Evolutionary conservation across 805 yeast species (phyloP).

Genomic region (Candida andamanensis): DNA sequence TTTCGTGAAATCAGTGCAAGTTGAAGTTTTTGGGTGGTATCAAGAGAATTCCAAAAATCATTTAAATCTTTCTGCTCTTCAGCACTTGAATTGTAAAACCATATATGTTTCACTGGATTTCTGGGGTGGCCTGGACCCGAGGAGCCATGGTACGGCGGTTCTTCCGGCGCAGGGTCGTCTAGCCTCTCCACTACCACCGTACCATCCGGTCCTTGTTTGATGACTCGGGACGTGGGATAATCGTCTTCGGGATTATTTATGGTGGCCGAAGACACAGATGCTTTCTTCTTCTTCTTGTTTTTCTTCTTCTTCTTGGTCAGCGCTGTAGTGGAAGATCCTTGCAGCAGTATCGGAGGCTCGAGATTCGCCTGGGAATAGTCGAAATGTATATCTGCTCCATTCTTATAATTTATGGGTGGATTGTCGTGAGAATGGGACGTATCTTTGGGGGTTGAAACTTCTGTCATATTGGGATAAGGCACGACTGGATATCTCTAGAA

Average conservation of each 20-base stretch:
- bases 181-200: slow-evolving; percentile 67
- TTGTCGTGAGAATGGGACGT: no score
- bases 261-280: slow-evolving; percentile 33
- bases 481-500: no score
- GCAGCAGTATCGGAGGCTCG: no score
- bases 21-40: slow-evolving; percentile 53
- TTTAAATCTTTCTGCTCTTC: slow-evolving; percentile 51
- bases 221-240: slow-evolving; percentile 68
- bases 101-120: slow-evolving; percentile 23
- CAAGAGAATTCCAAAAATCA: slow-evolving; percentile 62
- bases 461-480: no score
- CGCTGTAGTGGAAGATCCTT: slow-evolving; percentile 6
- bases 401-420: slow-evolving; percentile 5
- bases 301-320: slow-evolving; percentile 24
- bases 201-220: slow-evolving; percentile 68
- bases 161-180: slow-evolving; percentile 20
- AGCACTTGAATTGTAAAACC: slow-evolving; percentile 40
- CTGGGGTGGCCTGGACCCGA: slow-evolving; percentile 6
- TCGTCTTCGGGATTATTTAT: slow-evolving; percentile 54
- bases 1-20: slow-evolving; percentile 64
- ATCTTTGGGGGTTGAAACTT: no score
- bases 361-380: slow-evolving; percentile 13
- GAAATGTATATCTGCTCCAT: slow-evolving; percentile 34
- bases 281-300: slow-evolving; percentile 25
- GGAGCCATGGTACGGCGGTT: slow-evolving; percentile 12